Evolutionary conservation across 257 asterid species (phyloP).

Genomic region (Solanum okadae): DNA sequence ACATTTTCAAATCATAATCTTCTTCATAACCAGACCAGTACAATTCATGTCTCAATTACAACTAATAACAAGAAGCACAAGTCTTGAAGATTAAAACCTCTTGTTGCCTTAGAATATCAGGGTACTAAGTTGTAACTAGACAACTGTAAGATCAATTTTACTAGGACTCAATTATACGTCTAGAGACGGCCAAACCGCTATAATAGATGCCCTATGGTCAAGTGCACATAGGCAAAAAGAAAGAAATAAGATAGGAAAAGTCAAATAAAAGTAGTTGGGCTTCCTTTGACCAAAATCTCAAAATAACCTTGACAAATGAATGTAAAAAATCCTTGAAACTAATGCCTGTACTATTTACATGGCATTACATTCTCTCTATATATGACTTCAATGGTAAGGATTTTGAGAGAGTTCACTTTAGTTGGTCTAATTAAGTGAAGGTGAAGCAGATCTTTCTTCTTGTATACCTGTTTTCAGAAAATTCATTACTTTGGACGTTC

Average conservation of each 20-base stretch:
- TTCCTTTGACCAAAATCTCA: neutral
- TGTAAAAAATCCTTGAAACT: neutral
- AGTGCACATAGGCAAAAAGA: neutral
- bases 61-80: neutral
- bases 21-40: neutral
- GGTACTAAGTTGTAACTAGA: neutral
- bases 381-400: neutral
- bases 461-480: neutral
- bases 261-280: neutral
- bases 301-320: neutral
- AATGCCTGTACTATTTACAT: neutral
- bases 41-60: neutral
- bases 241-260: neutral
- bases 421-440: neutral
- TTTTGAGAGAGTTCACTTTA: neutral
- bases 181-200: neutral
- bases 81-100: neutral
- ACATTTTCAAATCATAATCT: neutral
- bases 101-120: neutral
- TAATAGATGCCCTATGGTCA: neutral
- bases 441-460: neutral
- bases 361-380: neutral
- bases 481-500: neutral
- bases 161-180: neutral
- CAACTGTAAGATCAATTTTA: neutral